Evolutionary conservation across 148 eudicot species (phyloP), one percentile per base, ranked within the genome.

Genomic region (Cornus florida): DNA sequence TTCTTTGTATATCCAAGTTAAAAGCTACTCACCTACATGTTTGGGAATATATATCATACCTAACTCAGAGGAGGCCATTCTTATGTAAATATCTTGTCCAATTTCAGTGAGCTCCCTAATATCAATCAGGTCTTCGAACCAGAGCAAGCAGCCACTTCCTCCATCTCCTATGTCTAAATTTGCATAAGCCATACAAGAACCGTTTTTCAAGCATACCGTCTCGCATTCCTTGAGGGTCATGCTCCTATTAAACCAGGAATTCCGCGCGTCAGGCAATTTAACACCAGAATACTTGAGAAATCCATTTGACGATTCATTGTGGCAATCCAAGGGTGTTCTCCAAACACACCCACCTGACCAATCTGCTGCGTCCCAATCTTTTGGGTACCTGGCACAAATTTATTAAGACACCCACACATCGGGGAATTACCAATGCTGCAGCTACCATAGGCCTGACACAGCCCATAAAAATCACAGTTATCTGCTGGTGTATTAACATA

Each of bases 141-240:
- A 86, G 13, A 86, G 28, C 53, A 83, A 71, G 57, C 88, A 83
- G 6, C 88, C 88, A 28, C 81, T 74, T 41, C 84, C 86, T 7
- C 46, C 75, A 0, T 69, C 68, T 4, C 62, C 20, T 6, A 80
- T 62, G 31, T 82, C 74, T 41, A 67, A 60, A 77, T 71, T 86
- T 16, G 86, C 72, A 71, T 70, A 82, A 8, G 85, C 88, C 1
- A n/a, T 73, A 46, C 88, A 85, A 11, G 76, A 72, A 20, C 86
- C 77, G 53, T 86, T 80, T 60, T 22, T 22, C 73, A 23, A n/a
- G 38, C 88, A 86, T 23, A n/a, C 5, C 10, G 17, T 71, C 46
- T 73, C 17, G 66, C 88, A 86, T 43, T 83, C 82, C 38, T 69
- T 67, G 5, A 86, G 81, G 70, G n/a, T 77, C 80, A 82, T 70